Percentiles rank a stretch among this genome's conserved stretches.
phyloP scores from a whole-genome alignment of 331 rosid genomes.

The Quercus lobata region DNA sequence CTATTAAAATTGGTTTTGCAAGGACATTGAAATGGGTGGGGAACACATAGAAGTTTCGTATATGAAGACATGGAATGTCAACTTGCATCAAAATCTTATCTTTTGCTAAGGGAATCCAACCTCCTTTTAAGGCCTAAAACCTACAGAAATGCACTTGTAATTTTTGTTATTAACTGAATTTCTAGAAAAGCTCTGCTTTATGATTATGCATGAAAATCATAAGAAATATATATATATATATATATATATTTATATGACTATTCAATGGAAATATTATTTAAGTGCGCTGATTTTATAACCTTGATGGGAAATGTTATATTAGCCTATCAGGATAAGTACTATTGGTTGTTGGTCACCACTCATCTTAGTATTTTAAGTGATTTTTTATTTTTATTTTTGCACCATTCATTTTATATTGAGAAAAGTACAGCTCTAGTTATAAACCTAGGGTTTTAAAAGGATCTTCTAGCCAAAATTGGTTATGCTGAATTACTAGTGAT shows the following conservation, averaged over 20 bases:
- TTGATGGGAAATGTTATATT: background rate
- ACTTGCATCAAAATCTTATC: background rate
- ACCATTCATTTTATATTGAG: too few relatives aligned
- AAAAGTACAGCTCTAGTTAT: too few relatives aligned
- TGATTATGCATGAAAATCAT: background rate
- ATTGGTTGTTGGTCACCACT: background rate
- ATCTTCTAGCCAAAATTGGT: too few relatives aligned
- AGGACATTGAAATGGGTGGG: background rate
- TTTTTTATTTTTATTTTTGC: too few relatives aligned
- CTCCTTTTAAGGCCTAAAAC: background rate
- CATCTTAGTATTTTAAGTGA: background rate
- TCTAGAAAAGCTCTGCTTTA: background rate
- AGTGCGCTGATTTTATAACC: background rate
- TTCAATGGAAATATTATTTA: background rate
- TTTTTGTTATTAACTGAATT: background rate
- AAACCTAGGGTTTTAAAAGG: too few relatives aligned
- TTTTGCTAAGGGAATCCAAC: background rate
- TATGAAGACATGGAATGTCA: background rate
- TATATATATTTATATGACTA: background rate
- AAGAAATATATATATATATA: background rate
- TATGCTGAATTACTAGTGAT: background rate
- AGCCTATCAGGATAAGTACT: background rate
- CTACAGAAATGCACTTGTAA: background rate
- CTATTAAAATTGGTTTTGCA: background rate
- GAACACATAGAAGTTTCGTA: background rate